These are phyloP conservation scores for Arthrobotrys pseudoclavata DNA, from an alignment of 2,329 filamentous ascomycete genomes.

Conservation along the genomic window DNA sequence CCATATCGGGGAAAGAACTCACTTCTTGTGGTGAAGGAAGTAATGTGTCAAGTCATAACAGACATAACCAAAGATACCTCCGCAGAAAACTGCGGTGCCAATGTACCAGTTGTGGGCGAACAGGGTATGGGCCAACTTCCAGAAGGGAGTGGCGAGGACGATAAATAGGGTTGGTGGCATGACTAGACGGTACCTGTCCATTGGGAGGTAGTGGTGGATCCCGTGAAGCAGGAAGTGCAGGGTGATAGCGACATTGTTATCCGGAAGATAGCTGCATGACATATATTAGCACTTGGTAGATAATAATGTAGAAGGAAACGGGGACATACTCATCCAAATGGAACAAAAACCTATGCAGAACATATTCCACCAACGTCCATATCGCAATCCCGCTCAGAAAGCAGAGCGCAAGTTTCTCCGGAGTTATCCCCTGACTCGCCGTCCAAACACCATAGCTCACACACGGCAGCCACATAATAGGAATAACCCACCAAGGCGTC, in stretches of 20 bases:
- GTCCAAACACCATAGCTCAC: conserved; percentile 79
- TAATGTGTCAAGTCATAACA: conserved; percentile 98
- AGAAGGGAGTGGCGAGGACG: conserved; percentile 87
- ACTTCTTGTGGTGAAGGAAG: conserved; percentile 95
- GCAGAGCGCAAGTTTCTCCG: conserved; percentile 66
- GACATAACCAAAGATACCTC: conserved; percentile 94
- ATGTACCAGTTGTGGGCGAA: conserved; percentile 89
- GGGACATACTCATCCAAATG: conserved; percentile 86
- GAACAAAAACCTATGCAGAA: conserved; percentile 90
- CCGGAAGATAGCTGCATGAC: conserved; percentile 80
- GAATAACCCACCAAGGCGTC: conserved; percentile 94
- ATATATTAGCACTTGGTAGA: background rate
- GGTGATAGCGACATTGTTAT: conserved; percentile 88
- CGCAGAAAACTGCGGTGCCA: conserved; percentile 83
- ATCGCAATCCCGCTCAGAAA: conserved; percentile 82
- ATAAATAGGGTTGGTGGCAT: conserved; percentile 95
- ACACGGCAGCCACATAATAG: conserved; percentile 84
- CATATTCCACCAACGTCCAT: conserved; percentile 93
- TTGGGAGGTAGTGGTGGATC: conserved; percentile 96
- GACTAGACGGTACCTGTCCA: conserved; percentile 96
- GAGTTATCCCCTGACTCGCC: conserved; percentile 73
- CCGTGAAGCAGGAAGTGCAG: conserved; percentile 94
- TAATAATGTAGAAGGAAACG: background rate
- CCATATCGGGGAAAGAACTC: conserved; percentile 65
- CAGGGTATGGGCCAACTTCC: conserved; percentile 85